phyloP scores from a whole-genome alignment of 139 green algal species.

The Chlamydomonas sphaeroides region DNA sequence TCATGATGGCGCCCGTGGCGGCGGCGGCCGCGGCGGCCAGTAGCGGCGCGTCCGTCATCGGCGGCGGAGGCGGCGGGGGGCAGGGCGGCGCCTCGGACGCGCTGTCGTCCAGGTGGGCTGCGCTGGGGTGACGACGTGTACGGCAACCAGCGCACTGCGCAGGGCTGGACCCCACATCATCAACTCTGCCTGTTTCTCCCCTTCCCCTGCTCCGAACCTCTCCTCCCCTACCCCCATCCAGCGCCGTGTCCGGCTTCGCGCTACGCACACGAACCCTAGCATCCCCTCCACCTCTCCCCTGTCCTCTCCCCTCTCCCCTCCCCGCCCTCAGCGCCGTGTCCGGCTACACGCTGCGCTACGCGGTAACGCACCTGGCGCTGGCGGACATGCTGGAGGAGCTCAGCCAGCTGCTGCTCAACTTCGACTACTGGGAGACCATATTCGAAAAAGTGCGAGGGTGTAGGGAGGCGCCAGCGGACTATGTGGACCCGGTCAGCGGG shows the following conservation, averaged over 20 bases:
- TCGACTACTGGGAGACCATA: conserved; percentile 34
- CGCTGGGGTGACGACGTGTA: too few relatives aligned
- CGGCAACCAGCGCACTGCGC: too few relatives aligned
- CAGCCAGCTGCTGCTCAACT: conserved; percentile 34
- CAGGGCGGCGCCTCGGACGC: not conserved
- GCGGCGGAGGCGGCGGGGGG: too few relatives aligned
- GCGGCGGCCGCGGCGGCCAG: too few relatives aligned
- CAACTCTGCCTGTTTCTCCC: too few relatives aligned
- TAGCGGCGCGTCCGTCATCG: too few relatives aligned
- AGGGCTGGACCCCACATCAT: too few relatives aligned
- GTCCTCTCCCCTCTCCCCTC: too few relatives aligned
- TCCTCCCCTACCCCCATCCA: too few relatives aligned
- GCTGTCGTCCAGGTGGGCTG: not conserved
- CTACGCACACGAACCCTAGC: not conserved
- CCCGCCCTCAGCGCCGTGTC: not conserved
- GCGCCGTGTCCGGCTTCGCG: not conserved
- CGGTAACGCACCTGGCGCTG: conserved; percentile 33
- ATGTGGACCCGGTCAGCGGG: too few relatives aligned
- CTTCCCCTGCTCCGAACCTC: too few relatives aligned
- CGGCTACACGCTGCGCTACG: conserved; percentile 29
- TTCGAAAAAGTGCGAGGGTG: conserved; percentile 38
- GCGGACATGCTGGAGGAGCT: conserved; percentile 39
- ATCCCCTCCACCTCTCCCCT: not conserved
- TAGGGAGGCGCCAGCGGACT: too few relatives aligned
- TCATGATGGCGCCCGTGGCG: conserved; percentile 1